These are phyloP conservation scores for Suillus occidentalis DNA, from an alignment of 768 basidiomycete species.

Conservation along the genomic window DNA sequence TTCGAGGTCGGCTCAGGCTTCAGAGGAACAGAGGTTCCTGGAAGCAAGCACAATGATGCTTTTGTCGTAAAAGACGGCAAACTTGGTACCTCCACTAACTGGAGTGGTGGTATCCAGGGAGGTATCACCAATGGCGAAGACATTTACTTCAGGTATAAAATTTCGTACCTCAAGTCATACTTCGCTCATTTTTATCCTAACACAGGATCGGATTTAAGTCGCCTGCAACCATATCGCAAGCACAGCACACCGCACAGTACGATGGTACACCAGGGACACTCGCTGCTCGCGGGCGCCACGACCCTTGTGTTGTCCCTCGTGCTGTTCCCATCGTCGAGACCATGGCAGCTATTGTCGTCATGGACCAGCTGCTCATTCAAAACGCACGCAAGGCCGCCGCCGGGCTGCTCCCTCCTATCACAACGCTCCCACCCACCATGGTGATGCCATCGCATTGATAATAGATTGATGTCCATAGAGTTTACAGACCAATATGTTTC, in stretches of 20 bases:
- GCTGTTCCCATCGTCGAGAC: constrained; percentile 98
- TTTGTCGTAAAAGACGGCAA: constrained; percentile 72
- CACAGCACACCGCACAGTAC: constrained; percentile 89
- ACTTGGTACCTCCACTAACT: constrained; percentile 86
- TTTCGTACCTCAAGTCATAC: not conserved
- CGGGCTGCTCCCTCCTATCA: constrained; percentile 76
- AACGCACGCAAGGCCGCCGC: constrained; percentile 77
- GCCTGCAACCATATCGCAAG: constrained; percentile 94
- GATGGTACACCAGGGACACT: constrained; percentile 87
- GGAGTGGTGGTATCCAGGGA: constrained; percentile 97
- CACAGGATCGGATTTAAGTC: constrained; percentile 94
- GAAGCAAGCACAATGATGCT: constrained; percentile 90
- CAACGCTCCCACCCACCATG: constrained; percentile 93
- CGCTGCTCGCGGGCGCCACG: constrained; percentile 91
- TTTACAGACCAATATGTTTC: constrained; percentile 4
- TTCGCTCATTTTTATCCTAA: constrained; percentile 11
- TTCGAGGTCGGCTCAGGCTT: constrained; percentile 99
- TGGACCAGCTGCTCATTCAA: constrained; percentile 92
- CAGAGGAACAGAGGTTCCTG: constrained; percentile 90
- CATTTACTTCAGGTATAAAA: constrained; percentile 88
- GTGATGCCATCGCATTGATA: constrained; percentile 54
- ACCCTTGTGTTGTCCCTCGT: constrained; percentile 96
- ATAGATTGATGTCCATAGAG: not conserved
- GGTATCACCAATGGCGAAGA: constrained; percentile 98
- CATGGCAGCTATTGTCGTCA: constrained; percentile 94